A percentile compares a stretch with the other conserved stretches of the same genome.
Conservation (phyloP, 2,329 filamentous ascomycete genomes). For the Botrytis fabae region DNA sequence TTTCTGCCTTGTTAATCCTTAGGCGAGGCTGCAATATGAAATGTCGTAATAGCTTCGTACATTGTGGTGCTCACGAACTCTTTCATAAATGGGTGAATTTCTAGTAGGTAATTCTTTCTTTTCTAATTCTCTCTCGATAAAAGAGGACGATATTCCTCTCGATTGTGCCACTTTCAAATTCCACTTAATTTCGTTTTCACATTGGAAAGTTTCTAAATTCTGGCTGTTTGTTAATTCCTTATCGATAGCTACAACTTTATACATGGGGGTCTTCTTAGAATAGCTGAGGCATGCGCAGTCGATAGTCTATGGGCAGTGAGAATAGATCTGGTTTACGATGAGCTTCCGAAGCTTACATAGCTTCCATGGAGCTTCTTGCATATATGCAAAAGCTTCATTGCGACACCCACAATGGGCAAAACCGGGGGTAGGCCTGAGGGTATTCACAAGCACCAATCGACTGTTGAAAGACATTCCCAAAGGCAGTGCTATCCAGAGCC, state of each 20-base stretch:
- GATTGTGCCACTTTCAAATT: neutral
- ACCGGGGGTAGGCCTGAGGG: conserved; percentile 32
- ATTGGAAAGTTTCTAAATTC: neutral
- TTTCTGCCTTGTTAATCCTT: conserved; percentile 24
- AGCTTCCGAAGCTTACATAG: conserved; percentile 35
- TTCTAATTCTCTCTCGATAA: neutral
- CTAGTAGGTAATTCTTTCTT: neutral
- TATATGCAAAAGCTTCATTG: conserved; percentile 31
- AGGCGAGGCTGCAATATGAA: conserved; percentile 22
- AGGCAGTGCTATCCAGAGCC: conserved; percentile 28
- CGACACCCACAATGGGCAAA: conserved; percentile 32
- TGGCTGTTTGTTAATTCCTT: conserved; percentile 8
- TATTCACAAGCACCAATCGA: conserved; percentile 38
- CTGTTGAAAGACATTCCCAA: conserved; percentile 32
- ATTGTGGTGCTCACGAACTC: conserved; percentile 5
- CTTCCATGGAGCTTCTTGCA: conserved; percentile 38
- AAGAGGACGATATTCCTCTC: neutral
- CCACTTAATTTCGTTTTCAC: no score
- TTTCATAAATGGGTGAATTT: neutral
- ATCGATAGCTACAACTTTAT: conserved; percentile 23
- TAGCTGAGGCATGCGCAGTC: conserved; percentile 21
- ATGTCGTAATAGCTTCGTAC: conserved; percentile 24
- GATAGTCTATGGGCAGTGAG: conserved; percentile 27
- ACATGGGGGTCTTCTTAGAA: conserved; percentile 22
- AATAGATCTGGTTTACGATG: conserved; percentile 31